Base-by-base conservation (phyloP, 345 rosid genomes). In the Eucalyptus coolabah region DNA sequence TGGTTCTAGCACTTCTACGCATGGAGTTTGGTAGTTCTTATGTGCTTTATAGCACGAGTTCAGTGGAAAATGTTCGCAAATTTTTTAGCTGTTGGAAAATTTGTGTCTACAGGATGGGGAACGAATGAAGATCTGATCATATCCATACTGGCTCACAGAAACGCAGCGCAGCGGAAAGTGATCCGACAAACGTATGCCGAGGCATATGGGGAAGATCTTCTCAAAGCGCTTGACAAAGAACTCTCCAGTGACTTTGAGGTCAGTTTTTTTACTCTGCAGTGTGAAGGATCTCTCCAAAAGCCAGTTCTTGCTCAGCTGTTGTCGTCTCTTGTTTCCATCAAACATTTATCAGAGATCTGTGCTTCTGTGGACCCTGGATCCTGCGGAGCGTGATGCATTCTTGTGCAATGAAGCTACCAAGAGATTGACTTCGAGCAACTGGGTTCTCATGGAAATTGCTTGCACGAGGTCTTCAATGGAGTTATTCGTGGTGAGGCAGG, bases 231-330 rank as follows among this genome's bases (percentile, higher is more conserved):
- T 32, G 96, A 95, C 89, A 95, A 95, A 90, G 99, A 97, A 72
- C 96, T 97, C 23, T 93, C 98, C 2, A 93, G 95, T 91, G 99
- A 98, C 87, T 98, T 98, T 90, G 98, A 96, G 99, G 99, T 97
- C 86, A 81, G 92, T 89, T n/a, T 10, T 56, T 56, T 4, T 72
- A 72, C 21, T 19, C 83, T 72, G 14, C 83, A 11, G 45, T 6
- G 86, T 3, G 34, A 44, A 34, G 56, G n/a, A 26, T 53, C 30
- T 53, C 42, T 86, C 88, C 65, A 21, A 50, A 26, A 18, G 56
- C 23, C 63, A 16, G 65, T 86, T 28, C 87, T 86, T 86, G 28
- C 30, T 86, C 28, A 51, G 44, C 28, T n/a, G 45, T 40, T 18
- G 42, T 50, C 83, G 28, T 86, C 67, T 23, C 59, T 88, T 89